Percentiles rank a stretch among this genome's conserved stretches.
Conservation (phyloP, 176 grass and related monocot species). For the Oryza nivara region DNA sequence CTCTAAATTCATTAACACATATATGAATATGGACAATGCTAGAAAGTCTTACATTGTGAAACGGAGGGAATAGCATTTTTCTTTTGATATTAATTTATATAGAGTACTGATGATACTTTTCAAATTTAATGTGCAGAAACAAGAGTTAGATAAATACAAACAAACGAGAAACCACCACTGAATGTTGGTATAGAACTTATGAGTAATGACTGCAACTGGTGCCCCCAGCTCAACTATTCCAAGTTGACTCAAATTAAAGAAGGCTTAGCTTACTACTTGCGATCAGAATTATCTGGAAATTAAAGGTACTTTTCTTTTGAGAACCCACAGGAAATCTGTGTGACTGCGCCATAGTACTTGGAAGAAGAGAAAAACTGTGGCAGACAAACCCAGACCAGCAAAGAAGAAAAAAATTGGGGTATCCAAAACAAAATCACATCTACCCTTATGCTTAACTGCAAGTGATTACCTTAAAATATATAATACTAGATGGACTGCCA, state of each 20-base stretch:
- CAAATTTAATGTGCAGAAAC: not conserved
- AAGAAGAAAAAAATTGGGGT: not conserved
- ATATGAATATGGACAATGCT: too few species aligned
- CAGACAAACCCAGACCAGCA: not conserved
- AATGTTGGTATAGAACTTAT: not conserved
- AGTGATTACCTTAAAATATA: not conserved
- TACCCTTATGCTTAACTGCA: not conserved
- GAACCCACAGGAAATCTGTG: not conserved
- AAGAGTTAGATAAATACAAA: conserved; percentile 2
- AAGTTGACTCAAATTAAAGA: conserved; percentile 1
- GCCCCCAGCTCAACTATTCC: not conserved
- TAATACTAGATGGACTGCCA: not conserved
- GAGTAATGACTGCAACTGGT: not conserved
- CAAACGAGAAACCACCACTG: not conserved
- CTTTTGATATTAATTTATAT: too few species aligned
- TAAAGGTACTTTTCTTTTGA: not conserved
- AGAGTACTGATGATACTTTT: not conserved
- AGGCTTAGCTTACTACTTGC: not conserved
- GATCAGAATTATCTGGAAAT: not conserved
- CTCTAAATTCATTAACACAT: too few species aligned
- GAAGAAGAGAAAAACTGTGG: not conserved
- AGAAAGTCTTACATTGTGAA: too few species aligned
- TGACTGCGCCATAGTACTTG: not conserved
- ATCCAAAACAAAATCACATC: not conserved
- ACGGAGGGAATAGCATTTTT: too few species aligned